Percentiles rank a stretch among this genome's conserved stretches.
Evolutionary conservation across 2,329 filamentous ascomycete genomes (phyloP).

Genomic region (Trichoderma oligosporum): DNA sequence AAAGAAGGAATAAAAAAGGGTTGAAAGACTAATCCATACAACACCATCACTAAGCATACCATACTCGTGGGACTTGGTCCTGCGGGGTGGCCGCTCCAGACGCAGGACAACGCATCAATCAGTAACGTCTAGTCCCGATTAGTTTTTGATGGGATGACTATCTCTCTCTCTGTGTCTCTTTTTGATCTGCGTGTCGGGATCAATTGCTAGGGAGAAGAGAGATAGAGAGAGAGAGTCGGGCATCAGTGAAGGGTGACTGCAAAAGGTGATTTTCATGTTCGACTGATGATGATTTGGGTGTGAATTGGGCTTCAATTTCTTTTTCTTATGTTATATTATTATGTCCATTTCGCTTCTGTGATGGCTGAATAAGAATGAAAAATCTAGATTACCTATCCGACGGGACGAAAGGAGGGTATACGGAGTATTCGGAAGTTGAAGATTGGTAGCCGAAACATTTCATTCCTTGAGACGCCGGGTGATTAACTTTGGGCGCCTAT

Average conservation of each 20-base stretch:
- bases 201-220: background rate
- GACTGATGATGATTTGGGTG: constrained; percentile 13
- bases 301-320: constrained; percentile 17
- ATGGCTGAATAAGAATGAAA: background rate
- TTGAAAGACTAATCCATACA: too few relatives aligned
- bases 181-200: background rate
- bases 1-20: background rate
- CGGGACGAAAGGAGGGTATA: too few relatives aligned
- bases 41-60: background rate
- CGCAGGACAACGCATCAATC: constrained; percentile 24
- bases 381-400: too few relatives aligned
- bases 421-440: too few relatives aligned
- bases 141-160: background rate
- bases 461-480: background rate
- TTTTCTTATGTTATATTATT: too few relatives aligned
- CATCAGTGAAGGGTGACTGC: background rate
- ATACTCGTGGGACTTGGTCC: background rate
- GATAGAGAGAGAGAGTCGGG: too few relatives aligned
- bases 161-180: background rate
- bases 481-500: background rate
- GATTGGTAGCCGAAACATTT: too few relatives aligned
- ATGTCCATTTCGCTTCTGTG: too few relatives aligned
- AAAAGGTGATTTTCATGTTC: background rate
- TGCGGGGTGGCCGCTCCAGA: constrained; percentile 15
- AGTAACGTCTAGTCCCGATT: constrained; percentile 5